phyloP scores from a whole-genome alignment of 2,329 filamentous ascomycete genomes.

The Arthrobotrys sphaeroides region DNA sequence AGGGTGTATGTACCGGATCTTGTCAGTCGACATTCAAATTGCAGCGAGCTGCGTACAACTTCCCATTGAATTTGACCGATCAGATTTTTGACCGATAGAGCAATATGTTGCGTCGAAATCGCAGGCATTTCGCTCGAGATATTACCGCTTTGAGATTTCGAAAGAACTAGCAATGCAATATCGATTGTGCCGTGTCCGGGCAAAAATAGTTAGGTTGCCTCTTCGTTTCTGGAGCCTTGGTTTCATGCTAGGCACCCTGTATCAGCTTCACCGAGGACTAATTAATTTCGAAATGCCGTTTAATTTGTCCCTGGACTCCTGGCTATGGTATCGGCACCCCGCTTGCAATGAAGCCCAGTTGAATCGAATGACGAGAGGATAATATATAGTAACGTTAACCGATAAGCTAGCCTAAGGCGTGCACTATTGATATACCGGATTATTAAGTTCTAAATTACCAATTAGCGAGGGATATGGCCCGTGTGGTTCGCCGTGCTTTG shows the following conservation, averaged over 20 bases:
- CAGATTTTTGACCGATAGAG: constrained; percentile 9
- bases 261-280: constrained; percentile 17
- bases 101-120: constrained; percentile 31
- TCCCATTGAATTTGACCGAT: constrained; percentile 11
- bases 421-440: background rate
- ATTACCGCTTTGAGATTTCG: background rate
- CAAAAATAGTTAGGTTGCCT: background rate
- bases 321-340: constrained; percentile 13
- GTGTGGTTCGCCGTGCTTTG: constrained; percentile 27
- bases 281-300: constrained; percentile 29
- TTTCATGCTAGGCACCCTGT: constrained; percentile 26
- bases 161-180: constrained; percentile 13
- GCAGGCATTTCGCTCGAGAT: constrained; percentile 6
- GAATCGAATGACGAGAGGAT: background rate
- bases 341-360: background rate
- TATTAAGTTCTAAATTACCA: constrained; percentile 34
- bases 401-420: constrained; percentile 28
- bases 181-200: constrained; percentile 25
- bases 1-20: constrained; percentile 7
- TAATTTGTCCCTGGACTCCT: constrained; percentile 47
- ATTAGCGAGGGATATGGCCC: constrained; percentile 41
- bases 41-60: background rate
- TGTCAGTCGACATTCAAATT: background rate
- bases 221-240: constrained; percentile 7
- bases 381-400: background rate